Base-by-base conservation (phyloP, 345 rosid species). In the Nasturtium officinale region DNA sequence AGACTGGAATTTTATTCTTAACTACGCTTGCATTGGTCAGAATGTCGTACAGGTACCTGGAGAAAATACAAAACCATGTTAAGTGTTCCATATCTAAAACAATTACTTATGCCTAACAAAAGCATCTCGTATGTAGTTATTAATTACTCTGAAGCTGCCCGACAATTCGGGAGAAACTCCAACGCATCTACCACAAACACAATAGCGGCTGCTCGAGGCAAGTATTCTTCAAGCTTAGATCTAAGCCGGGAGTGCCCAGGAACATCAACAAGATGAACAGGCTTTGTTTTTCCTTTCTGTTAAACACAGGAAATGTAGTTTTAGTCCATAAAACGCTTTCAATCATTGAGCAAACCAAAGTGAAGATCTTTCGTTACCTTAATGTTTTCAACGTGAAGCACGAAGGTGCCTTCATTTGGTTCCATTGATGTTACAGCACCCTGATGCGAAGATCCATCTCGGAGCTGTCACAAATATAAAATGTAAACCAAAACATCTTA, bases 341-440 rank as follows among this genome's bases (percentile, higher is more conserved):
- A 38, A 55, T 30, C 32, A 43, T 72, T 62, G n/a, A 29, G 20
- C 76, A 40, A 52, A 9, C 9, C 10, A 69, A 40, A 20, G 32
- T 5, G 65, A 65, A 69, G 48, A 32, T 54, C 7, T 26, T 35
- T 75, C 72, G 26, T 71, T 68, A 89, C 98, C 95, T 86, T 81
- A 3, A 76, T 67, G 57, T 73, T 81, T 80, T 91, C 97, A 63
- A 87, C 78, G 81, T 87, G 87, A 51, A 91, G 64, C 56, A 85
- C 69, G 53, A 91, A 94, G 61, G 87, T 86, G 62, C 84, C 95
- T 82, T 94, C 97, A 62, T 91, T 91, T 10, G 92, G 90, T 76
- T 94, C 97, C 97, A 94, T 88, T 12, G 98, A 94, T 15, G 96
- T 91, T 17, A 91, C 98, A 62, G 95, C 84, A 35, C 92, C 96